Conservation (phyloP, 1,284 basidiomycete genomes). For the Ganoderma lingzhi region DNA sequence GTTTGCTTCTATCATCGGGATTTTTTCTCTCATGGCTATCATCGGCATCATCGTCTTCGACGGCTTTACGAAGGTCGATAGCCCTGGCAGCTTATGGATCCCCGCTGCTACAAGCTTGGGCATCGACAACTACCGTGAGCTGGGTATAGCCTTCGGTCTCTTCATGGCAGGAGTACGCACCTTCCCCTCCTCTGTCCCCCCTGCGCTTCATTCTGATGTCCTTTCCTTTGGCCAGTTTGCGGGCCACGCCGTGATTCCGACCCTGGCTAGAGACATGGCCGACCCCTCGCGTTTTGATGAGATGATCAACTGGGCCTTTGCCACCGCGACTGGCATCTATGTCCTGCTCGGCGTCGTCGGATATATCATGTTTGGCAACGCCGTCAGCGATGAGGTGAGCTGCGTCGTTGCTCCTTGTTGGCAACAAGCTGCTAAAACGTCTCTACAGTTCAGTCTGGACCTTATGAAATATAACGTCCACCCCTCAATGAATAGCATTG, state of each 20-base stretch:
- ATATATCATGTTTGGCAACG: slow-evolving; percentile 91
- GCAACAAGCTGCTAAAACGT: background rate
- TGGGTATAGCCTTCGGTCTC: slow-evolving; percentile 86
- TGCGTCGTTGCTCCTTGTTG: background rate
- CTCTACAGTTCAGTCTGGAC: slow-evolving; percentile 82
- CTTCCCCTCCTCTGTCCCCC: background rate
- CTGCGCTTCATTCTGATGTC: background rate
- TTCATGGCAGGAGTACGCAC: slow-evolving; percentile 91
- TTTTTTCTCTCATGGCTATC: slow-evolving; percentile 81
- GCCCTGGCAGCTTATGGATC: slow-evolving; percentile 85
- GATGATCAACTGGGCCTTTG: slow-evolving; percentile 90
- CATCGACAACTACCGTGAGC: slow-evolving; percentile 61
- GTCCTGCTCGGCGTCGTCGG: slow-evolving; percentile 85
- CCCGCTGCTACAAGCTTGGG: slow-evolving; percentile 77
- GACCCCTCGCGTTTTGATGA: slow-evolving; percentile 83
- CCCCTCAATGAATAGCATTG: slow-evolving; percentile 74
- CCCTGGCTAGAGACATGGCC: slow-evolving; percentile 89
- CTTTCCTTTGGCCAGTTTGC: slow-evolving; percentile 67
- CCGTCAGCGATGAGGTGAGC: slow-evolving; percentile 84
- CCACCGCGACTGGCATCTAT: slow-evolving; percentile 83
- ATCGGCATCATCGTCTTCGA: slow-evolving; percentile 86
- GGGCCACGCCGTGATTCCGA: slow-evolving; percentile 94
- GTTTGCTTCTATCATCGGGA: slow-evolving; percentile 86
- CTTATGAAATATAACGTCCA: slow-evolving; percentile 82
- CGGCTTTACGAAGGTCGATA: slow-evolving; percentile 80